Evolutionary conservation across 805 yeast species (phyloP).

Genomic region (Nakazawaea ishiwadae): DNA sequence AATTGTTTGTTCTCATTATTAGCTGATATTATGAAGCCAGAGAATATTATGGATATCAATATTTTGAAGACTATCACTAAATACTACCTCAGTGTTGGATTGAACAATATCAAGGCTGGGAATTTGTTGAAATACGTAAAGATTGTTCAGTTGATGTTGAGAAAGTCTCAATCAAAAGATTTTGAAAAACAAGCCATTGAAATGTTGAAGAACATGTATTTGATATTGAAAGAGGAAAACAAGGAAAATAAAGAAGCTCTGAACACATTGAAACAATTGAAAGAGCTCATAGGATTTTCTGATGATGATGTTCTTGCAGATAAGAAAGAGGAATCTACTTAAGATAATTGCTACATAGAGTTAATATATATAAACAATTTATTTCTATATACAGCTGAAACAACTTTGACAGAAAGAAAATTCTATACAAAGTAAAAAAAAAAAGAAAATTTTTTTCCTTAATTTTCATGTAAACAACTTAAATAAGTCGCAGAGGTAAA

Average conservation of each 20-base stretch:
- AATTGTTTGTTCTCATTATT: slow-evolving; percentile 72
- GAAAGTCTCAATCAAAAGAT: slow-evolving; percentile 14
- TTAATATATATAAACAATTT: no score
- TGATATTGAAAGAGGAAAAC: slow-evolving; percentile 21
- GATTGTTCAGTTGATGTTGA: slow-evolving; percentile 12
- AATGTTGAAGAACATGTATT: slow-evolving; percentile 26
- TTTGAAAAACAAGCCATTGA: slow-evolving; percentile 29
- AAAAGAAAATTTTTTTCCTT: no score
- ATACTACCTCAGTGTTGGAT: slow-evolving; percentile 11
- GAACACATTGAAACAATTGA: slow-evolving; percentile 14
- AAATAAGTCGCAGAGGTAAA: no score
- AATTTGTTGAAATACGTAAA: slow-evolving; percentile 12
- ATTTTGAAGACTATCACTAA: slow-evolving; percentile 25
- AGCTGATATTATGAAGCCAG: slow-evolving; percentile 61
- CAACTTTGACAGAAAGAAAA: no score
- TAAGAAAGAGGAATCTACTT: neutral
- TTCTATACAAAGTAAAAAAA: no score
- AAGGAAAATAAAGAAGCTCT: slow-evolving; percentile 18
- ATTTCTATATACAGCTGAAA: no score
- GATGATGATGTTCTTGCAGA: neutral
- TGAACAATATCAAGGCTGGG: slow-evolving; percentile 4
- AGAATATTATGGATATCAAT: slow-evolving; percentile 20
- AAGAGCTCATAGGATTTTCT: slow-evolving; percentile 5
- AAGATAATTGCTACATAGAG: no score
- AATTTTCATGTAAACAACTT: no score